Evolutionary conservation across 108 stramenopile species (phyloP), one percentile per base, ranked within the genome.

Genomic region (Bacterosira constricta): DNA sequence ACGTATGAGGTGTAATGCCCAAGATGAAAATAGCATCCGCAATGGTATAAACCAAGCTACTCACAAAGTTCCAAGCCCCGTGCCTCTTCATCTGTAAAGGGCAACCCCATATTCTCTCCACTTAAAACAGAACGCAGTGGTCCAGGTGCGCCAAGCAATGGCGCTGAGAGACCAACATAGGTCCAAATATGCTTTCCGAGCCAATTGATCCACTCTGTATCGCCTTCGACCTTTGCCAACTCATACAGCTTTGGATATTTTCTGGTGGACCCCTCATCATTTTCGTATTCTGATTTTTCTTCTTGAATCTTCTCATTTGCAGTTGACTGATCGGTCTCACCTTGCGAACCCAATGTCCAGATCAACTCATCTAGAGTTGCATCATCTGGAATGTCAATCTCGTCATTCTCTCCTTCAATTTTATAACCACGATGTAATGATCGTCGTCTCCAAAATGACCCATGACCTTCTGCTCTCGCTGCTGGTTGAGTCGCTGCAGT

Each of bases 31-130:
- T 47, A 4, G 29, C 38, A 58, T 47, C 45, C n/a, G n/a, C n/a
- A n/a, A n/a, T n/a, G n/a, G n/a, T n/a, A n/a, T n/a, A n/a, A n/a
- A n/a, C n/a, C n/a, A n/a, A n/a, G 42, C 7, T 37, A 83, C 84
- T 84, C 64, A 84, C 84, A 88, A 35, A 95, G 65, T 61, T 93
- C 94, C 70, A 95, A 77, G 17, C 75, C 62, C 64, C 95, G 62
- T 7, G 89, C 88, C 21, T 83, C 82, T 31, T 82, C 84, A 61
- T 96, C 89, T 7, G 77, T 83, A 18, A 96, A 75, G 17, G 95
- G 95, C 55, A 96, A 61, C 9, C 95, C 95, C 95, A 96, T 96
- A 51, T 88, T 91, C 66, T 96, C 95, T 34, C 95, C 95, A 54
- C 79, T 83, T 6, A 96, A 72, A 11, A 93, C 95, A 37, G 89